phyloP scores from a whole-genome alignment of 2,329 filamentous ascomycete species.

The Clonostachys rosea region DNA sequence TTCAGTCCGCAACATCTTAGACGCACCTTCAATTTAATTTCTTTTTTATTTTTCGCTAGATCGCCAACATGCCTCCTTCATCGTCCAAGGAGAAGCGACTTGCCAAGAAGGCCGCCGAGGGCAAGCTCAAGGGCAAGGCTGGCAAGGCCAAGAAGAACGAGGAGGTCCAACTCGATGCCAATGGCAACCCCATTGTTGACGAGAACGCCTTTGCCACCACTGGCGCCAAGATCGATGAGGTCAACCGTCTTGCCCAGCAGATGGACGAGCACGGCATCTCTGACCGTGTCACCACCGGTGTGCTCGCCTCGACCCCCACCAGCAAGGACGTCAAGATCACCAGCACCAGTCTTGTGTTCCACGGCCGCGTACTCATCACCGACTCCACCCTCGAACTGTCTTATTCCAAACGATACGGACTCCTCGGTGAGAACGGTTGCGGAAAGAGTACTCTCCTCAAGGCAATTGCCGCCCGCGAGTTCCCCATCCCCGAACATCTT shows the following conservation, averaged over 20 bases:
- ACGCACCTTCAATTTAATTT: background rate
- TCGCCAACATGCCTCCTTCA: slow-evolving; percentile 55
- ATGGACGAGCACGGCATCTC: slow-evolving; percentile 96
- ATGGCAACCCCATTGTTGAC: slow-evolving; percentile 49
- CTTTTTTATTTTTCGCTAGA: slow-evolving; percentile 5
- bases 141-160: slow-evolving; percentile 69
- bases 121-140: slow-evolving; percentile 68
- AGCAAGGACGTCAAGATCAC: slow-evolving; percentile 98
- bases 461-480: slow-evolving; percentile 89
- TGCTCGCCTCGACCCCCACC: slow-evolving; percentile 76
- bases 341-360: slow-evolving; percentile 90
- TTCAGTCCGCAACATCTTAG: no score
- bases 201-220: slow-evolving; percentile 69
- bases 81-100: slow-evolving; percentile 68
- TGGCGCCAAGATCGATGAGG: slow-evolving; percentile 69
- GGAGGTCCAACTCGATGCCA: slow-evolving; percentile 59
- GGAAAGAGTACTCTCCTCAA: slow-evolving; percentile 98
- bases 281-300: slow-evolving; percentile 96
- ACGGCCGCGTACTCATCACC: slow-evolving; percentile 92
- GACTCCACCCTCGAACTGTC: slow-evolving; percentile 92
- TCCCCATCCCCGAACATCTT: slow-evolving; percentile 90
- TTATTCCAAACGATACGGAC: slow-evolving; percentile 87
- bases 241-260: slow-evolving; percentile 85
- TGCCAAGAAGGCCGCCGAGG: slow-evolving; percentile 66
- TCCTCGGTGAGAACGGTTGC: slow-evolving; percentile 98